Evolutionary conservation across 1,139 yeast species (phyloP), one percentile per base, ranked within the genome.

Genomic region (Kurtzmaniella quercitrusa): DNA sequence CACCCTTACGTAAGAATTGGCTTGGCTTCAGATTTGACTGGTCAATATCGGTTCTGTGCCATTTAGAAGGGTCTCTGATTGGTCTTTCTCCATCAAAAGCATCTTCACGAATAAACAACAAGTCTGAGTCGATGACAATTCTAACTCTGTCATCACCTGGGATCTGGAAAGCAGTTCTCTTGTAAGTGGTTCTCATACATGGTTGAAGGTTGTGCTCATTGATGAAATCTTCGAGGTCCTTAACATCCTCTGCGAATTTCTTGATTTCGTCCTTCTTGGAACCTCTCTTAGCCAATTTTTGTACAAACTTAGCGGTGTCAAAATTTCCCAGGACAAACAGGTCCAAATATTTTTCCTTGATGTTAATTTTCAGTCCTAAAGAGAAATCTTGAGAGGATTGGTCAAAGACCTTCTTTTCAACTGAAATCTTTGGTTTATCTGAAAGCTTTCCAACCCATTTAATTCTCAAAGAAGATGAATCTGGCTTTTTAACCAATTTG

Each of bases 111-210:
- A 93, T 84, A 58, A 88, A 89, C 41, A 84, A 63, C 47, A 93
- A 80, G 60, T 93, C 93, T 11, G 95, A 85, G 65, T 93, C 98
- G 50, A 93, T 85, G 33, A 88, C 83, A 47, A 91, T 82, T 60
- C 97, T 81, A 39, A 91, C 84, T 55, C 89, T 79, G 60, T 89
- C 95, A 60, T 93, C 98, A 47, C 98, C 98, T 1, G 98, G 98
- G 52, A 93, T 91, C 69, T 93, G 97, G 72, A 93, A 93, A 1
- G 98, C 98, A 14, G 96, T 88, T 63, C 98, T 79, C 38, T 88
- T 87, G 65, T 88, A 89, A 38, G 84, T 78, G 4, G 96, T 80
- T 66, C 98, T 82, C 60, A 93, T 66, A 35, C 88, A 80, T 14
- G 98, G 98, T 63, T 88, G 86, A 50, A 93, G 73, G 46, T 80